A percentile compares a stretch with the other conserved stretches of the same genome.
Conservation (phyloP, 805 yeast species). For the Barnettozyma californica region DNA sequence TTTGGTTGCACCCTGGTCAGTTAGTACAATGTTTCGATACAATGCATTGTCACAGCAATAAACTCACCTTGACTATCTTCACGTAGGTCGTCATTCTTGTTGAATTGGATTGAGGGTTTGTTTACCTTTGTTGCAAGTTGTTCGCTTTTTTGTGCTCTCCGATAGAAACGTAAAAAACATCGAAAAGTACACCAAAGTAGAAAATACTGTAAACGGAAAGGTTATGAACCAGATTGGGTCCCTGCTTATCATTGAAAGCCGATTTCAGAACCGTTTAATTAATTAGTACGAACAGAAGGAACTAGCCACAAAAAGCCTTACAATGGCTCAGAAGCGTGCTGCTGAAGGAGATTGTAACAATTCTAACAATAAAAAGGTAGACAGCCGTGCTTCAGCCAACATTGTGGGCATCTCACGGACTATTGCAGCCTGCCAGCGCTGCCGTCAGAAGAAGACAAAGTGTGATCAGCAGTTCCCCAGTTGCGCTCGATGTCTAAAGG, state of each 20-base stretch:
- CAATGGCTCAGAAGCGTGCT: background rate
- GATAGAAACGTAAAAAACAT: background rate
- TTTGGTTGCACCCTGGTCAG: conserved; percentile 57
- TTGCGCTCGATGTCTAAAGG: conserved; percentile 51
- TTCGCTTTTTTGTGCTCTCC: background rate
- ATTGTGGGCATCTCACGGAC: conserved; percentile 50
- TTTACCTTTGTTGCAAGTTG: background rate
- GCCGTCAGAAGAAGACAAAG: conserved; percentile 62
- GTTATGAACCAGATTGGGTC: no score
- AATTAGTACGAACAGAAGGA: no score
- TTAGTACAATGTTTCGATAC: background rate
- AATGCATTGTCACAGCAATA: background rate
- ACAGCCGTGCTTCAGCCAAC: conserved; percentile 15
- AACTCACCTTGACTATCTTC: conserved; percentile 60
- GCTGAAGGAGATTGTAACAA: background rate
- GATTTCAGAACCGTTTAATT: no score
- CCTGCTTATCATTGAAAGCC: no score
- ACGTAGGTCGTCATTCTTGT: conserved; percentile 55
- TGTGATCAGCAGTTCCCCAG: conserved; percentile 56
- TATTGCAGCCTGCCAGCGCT: conserved; percentile 81
- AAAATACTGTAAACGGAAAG: background rate
- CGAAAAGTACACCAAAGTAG: background rate
- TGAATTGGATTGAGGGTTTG: background rate
- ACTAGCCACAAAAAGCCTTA: no score
- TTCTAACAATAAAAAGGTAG: background rate